Percentiles rank a stretch among this genome's conserved stretches.
Evolutionary conservation across 164 flowering plant species (phyloP).

Genomic region (Kalanchoe fedtschenkoi): DNA sequence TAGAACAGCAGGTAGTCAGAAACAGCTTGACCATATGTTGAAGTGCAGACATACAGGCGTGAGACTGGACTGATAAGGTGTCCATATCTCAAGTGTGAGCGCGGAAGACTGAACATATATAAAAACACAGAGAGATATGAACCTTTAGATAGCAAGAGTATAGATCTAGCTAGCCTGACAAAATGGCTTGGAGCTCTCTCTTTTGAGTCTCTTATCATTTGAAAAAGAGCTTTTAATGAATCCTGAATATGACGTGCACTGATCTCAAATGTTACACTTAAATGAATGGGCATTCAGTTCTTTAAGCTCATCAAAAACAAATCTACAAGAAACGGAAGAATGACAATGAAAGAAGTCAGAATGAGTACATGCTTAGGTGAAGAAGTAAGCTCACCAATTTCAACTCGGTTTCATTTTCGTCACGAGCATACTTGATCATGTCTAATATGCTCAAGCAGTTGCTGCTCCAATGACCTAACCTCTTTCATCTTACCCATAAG

Average conservation of each 20-base stretch:
- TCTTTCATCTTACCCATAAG: constrained; percentile 75
- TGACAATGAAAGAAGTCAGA: constrained; percentile 13
- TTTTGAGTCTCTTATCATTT: constrained; percentile 64
- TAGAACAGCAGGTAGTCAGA: not conserved
- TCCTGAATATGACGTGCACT: constrained; percentile 40
- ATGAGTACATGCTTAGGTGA: constrained; percentile 48
- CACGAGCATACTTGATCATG: constrained; percentile 89
- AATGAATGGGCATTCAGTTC: not conserved
- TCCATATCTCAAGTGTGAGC: not conserved
- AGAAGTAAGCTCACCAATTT: constrained; percentile 74
- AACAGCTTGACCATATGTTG: not conserved
- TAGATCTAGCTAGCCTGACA: constrained; percentile 78
- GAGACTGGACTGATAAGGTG: not conserved
- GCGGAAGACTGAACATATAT: not conserved
- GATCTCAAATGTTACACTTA: not conserved
- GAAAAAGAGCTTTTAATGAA: constrained; percentile 51
- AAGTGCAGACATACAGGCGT: not conserved
- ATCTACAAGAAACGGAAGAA: not conserved
- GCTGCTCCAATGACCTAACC: constrained; percentile 61
- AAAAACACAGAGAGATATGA: not conserved
- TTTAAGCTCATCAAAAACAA: not conserved
- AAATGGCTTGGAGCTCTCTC: constrained; percentile 83
- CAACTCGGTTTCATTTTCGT: constrained; percentile 80
- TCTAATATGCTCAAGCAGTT: constrained; percentile 87
- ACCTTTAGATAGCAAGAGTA: constrained; percentile 97